These are phyloP conservation scores for Ophiognomonia clavigignenti-juglandacearum DNA, from an alignment of 2,329 filamentous ascomycete genomes.

Conservation along the genomic window DNA sequence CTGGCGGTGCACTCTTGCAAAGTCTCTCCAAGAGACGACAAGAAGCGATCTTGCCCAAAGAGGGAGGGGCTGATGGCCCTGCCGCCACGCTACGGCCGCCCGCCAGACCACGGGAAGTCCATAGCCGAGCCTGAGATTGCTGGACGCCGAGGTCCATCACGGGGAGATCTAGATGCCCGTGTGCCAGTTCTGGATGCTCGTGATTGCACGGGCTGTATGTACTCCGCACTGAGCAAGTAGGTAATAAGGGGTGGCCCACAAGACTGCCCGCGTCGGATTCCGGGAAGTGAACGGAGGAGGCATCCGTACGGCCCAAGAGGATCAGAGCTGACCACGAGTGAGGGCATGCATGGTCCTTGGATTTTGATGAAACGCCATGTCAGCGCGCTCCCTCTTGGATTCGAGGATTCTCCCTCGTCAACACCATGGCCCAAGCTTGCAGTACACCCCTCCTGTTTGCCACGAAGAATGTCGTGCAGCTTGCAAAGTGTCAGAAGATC, in stretches of 20 bases:
- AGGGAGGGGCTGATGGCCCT: conserved; percentile 1
- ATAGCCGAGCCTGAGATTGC: not conserved
- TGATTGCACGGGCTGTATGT: not conserved
- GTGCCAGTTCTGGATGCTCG: no score
- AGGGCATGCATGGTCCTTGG: conserved; percentile 12
- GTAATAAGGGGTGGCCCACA: not conserved
- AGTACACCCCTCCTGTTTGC: no score
- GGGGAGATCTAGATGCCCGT: no score
- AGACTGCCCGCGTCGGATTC: conserved; percentile 4
- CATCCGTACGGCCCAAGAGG: not conserved
- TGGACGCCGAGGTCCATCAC: not conserved
- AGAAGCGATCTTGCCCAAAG: not conserved
- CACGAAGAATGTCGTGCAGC: no score
- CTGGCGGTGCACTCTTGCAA: conserved; percentile 6
- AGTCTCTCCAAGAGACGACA: not conserved
- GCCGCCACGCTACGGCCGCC: conserved; percentile 1
- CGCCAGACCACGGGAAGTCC: not conserved
- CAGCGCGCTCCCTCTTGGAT: not conserved
- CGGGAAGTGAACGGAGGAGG: conserved; percentile 5
- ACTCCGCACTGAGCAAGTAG: not conserved
- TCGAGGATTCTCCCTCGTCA: no score
- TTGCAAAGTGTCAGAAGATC: no score
- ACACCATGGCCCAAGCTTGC: no score
- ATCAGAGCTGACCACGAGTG: conserved; percentile 5
- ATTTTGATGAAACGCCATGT: conserved; percentile 10